Evolutionary conservation across 2,329 filamentous ascomycete species (phyloP).

Genomic region (Xylaria sp.): DNA sequence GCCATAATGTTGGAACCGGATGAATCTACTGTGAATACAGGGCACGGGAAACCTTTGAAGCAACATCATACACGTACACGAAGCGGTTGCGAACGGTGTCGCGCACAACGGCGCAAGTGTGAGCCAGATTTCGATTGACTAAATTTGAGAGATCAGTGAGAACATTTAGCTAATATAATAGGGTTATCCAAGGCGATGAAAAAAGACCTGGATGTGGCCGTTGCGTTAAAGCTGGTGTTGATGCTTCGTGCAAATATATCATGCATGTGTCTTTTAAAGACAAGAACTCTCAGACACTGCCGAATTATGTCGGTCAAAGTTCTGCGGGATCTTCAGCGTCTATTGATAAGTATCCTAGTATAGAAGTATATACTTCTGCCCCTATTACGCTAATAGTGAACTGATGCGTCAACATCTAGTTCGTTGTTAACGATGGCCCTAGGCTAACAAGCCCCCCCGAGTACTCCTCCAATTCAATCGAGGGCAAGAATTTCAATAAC

Average conservation of each 20-base stretch:
- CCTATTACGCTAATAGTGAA: background rate
- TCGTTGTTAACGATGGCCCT: constrained; percentile 5
- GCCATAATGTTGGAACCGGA: background rate
- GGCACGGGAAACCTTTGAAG: background rate
- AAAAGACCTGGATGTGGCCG: constrained; percentile 36
- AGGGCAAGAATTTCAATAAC: background rate
- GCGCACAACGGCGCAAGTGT: constrained; percentile 40
- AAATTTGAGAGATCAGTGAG: background rate
- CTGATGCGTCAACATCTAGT: constrained; percentile 12
- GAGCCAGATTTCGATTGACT: constrained; percentile 2
- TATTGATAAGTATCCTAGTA: constrained; percentile 11
- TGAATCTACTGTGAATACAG: background rate
- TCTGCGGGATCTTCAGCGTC: background rate
- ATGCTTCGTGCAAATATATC: constrained; percentile 34
- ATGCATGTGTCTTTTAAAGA: constrained; percentile 36
- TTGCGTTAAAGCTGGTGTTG: constrained; percentile 29
- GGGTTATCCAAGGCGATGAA: constrained; percentile 33
- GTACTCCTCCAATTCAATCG: background rate
- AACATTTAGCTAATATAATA: constrained; percentile 9
- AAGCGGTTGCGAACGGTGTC: constrained; percentile 39
- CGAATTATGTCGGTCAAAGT: background rate
- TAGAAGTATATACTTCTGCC: constrained; percentile 13
- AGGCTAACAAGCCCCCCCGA: background rate
- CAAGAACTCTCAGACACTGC: constrained; percentile 33
- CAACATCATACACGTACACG: constrained; percentile 35